Evolutionary conservation across 2,329 filamentous ascomycete species (phyloP).

Genomic region (Apiospora hydei): DNA sequence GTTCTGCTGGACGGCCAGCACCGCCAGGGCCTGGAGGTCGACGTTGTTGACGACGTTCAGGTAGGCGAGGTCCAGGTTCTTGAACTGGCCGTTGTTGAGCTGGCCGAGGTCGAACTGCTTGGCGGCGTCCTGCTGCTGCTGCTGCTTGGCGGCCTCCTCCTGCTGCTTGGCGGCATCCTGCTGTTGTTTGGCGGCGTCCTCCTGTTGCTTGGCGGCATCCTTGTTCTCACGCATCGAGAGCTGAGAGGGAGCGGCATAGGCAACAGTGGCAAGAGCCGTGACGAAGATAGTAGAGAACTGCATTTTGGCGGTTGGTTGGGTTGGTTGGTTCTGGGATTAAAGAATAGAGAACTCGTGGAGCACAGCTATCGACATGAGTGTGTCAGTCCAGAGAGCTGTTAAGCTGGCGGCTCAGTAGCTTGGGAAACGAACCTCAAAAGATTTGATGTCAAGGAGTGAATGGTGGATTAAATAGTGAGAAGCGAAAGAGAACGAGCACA

Average conservation of each 20-base stretch:
- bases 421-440: conserved; percentile 51
- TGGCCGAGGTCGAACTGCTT: conserved; percentile 42
- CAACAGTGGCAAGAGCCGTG: conserved; percentile 53
- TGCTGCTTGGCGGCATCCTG: conserved; percentile 1
- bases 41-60: conserved; percentile 44
- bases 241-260: conserved; percentile 50
- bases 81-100: conserved; percentile 42
- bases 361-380: conserved; percentile 48
- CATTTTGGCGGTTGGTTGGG: conserved; percentile 50
- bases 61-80: conserved; percentile 47
- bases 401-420: not conserved
- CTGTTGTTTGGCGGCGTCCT: conserved; percentile 2
- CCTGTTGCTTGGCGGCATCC: not conserved
- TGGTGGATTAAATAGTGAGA: conserved; percentile 29
- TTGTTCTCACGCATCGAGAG: conserved; percentile 34
- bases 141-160: not conserved
- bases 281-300: conserved; percentile 55
- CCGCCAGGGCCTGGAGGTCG: conserved; percentile 39
- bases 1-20: conserved; percentile 49
- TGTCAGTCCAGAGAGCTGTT: conserved; percentile 31
- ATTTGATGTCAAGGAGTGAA: conserved; percentile 48
- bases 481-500: conserved; percentile 51
- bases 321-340: conserved; percentile 34
- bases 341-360: conserved; percentile 42
- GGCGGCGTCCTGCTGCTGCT: not conserved